Conservation (phyloP, 495 filamentous ascomycete species). For the Tirmania nivea region DNA sequence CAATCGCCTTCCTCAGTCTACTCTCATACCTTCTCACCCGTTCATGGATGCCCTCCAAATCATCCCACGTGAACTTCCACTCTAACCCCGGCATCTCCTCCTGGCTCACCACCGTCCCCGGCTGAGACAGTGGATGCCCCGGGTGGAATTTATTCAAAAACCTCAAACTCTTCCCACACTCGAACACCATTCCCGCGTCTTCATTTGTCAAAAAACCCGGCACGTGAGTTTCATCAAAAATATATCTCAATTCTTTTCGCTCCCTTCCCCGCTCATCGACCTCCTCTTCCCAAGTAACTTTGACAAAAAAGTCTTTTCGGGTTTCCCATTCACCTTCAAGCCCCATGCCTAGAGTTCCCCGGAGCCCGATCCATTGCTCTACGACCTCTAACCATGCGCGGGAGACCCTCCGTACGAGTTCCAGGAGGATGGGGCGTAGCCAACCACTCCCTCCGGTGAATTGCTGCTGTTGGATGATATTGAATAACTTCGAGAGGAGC, state of each 20-base stretch:
- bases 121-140: conserved; percentile 47
- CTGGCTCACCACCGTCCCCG: conserved; percentile 23
- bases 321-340: conserved; percentile 54
- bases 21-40: too few relatives aligned
- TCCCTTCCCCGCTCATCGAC: conserved; percentile 34
- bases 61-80: conserved; percentile 58
- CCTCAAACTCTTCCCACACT: conserved; percentile 55
- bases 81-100: conserved; percentile 34
- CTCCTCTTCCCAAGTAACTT: conserved; percentile 32
- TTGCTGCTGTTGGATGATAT: conserved; percentile 39
- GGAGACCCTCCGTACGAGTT: conserved; percentile 42
- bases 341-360: conserved; percentile 25
- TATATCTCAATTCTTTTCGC: conserved; percentile 32
- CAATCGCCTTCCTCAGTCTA: too few relatives aligned
- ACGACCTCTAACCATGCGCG: conserved; percentile 50
- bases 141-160: conserved; percentile 52
- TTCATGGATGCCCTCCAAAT: conserved; percentile 29
- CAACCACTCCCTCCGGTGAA: conserved; percentile 31
- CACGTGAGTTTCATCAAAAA: conserved; percentile 36
- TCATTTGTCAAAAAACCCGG: conserved; percentile 46
- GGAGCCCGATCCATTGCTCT: conserved; percentile 59
- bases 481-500: conserved; percentile 43
- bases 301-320: conserved; percentile 40
- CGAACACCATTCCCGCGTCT: conserved; percentile 43
- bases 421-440: conserved; percentile 39